phyloP scores from a whole-genome alignment of 345 rosid species.

The Citrus glauca region DNA sequence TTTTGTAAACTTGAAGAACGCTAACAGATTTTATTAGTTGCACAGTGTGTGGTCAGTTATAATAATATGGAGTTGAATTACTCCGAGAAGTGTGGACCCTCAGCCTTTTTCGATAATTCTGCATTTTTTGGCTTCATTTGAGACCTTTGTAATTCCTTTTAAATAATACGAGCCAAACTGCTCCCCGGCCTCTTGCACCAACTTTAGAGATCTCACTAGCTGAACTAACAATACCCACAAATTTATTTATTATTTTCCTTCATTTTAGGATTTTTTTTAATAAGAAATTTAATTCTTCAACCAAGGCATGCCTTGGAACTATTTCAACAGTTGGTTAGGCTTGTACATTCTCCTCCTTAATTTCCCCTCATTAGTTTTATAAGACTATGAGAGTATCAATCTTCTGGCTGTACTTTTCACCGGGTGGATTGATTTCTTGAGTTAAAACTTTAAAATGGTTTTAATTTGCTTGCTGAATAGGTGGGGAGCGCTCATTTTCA shows the following conservation, averaged over 20 bases:
- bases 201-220: neutral
- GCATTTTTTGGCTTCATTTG: neutral
- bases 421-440: neutral
- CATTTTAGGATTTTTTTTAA: neutral
- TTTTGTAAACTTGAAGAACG: neutral
- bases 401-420: neutral
- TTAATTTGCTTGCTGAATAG: constrained; percentile 31
- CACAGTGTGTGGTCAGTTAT: neutral
- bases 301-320: neutral
- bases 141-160: neutral
- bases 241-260: neutral
- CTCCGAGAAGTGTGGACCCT: neutral
- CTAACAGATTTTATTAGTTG: neutral
- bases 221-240: neutral
- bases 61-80: neutral
- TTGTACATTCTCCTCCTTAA: neutral
- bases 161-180: too few relatives aligned
- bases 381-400: neutral
- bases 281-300: neutral
- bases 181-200: neutral
- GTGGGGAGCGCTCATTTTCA: constrained; percentile 97
- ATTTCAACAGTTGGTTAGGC: neutral
- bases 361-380: neutral
- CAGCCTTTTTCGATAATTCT: neutral
- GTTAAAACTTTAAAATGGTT: neutral